Evolutionary conservation across 2,329 filamentous ascomycete species (phyloP).

Genomic region (Cladosporium halotolerans): DNA sequence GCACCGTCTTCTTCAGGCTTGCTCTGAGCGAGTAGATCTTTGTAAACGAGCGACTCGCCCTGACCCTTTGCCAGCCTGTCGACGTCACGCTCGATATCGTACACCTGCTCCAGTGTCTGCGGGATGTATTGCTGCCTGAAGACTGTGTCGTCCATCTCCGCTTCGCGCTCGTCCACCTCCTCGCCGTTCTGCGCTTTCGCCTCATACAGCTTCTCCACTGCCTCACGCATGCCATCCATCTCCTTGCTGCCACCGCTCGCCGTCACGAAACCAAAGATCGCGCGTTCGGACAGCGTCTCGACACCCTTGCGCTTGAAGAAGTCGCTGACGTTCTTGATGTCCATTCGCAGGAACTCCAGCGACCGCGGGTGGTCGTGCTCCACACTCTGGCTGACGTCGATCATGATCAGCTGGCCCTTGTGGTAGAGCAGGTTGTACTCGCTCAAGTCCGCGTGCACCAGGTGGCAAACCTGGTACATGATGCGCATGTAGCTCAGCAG

Average conservation of each 20-base stretch:
- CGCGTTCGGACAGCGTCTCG: conserved; percentile 69
- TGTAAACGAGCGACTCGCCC: conserved; percentile 75
- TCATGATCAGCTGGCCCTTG: conserved; percentile 76
- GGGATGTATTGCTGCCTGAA: conserved; percentile 96
- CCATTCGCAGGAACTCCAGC: conserved; percentile 92
- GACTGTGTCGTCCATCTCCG: conserved; percentile 77
- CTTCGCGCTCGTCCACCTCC: conserved; percentile 48
- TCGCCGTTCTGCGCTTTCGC: conserved; percentile 44
- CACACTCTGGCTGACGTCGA: conserved; percentile 95
- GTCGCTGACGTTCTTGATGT: conserved; percentile 92
- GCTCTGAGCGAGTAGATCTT: conserved; percentile 66
- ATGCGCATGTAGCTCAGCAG: conserved; percentile 82
- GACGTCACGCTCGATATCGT: conserved; percentile 88
- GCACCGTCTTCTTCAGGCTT: conserved; percentile 33
- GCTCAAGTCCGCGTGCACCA: conserved; percentile 93
- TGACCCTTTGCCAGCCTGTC: conserved; percentile 68
- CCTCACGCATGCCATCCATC: conserved; percentile 51
- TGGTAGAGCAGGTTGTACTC: conserved; percentile 98
- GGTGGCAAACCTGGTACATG: conserved; percentile 84
- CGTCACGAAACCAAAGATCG: conserved; percentile 80
- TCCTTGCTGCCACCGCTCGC: conserved; percentile 54
- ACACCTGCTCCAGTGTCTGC: conserved; percentile 90
- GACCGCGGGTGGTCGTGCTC: conserved; percentile 93
- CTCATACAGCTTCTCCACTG: conserved; percentile 62
- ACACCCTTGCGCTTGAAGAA: conserved; percentile 87